Conservation (phyloP, 495 filamentous ascomycete species). For the Penicillium longicatenatum region DNA sequence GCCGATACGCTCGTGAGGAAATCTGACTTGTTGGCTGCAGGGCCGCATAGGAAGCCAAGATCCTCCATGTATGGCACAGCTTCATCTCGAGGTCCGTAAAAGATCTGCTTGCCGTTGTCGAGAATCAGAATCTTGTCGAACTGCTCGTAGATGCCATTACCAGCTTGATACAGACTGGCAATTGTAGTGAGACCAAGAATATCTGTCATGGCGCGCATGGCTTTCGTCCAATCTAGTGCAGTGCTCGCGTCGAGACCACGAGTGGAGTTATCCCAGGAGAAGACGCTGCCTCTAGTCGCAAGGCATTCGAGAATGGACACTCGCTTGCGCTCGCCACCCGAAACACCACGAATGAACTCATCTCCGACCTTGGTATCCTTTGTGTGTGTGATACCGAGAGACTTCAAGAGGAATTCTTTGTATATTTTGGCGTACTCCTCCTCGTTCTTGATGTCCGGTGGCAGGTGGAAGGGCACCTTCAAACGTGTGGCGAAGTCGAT, state of each 20-base stretch:
- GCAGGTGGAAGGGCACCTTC: slow-evolving; percentile 31
- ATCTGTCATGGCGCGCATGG: slow-evolving; percentile 64
- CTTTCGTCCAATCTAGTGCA: slow-evolving; percentile 77
- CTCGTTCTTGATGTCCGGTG: slow-evolving; percentile 34
- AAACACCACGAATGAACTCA: slow-evolving; percentile 76
- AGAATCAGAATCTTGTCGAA: slow-evolving; percentile 83
- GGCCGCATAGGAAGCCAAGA: slow-evolving; percentile 49
- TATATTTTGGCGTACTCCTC: slow-evolving; percentile 61
- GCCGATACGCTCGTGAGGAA: slow-evolving; percentile 80
- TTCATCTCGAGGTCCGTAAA: slow-evolving; percentile 63
- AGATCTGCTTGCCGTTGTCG: slow-evolving; percentile 83
- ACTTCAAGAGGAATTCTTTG: slow-evolving; percentile 75
- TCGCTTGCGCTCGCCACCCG: slow-evolving; percentile 80
- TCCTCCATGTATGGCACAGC: slow-evolving; percentile 70
- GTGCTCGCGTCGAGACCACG: slow-evolving; percentile 79
- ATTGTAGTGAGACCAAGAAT: slow-evolving; percentile 63
- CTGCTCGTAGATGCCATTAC: slow-evolving; percentile 70
- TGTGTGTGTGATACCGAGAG: slow-evolving; percentile 75
- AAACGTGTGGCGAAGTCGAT: slow-evolving; percentile 57
- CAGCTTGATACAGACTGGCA: slow-evolving; percentile 85
- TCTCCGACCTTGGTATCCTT: slow-evolving; percentile 77
- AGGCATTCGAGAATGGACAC: slow-evolving; percentile 75
- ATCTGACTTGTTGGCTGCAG: slow-evolving; percentile 37
- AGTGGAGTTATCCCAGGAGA: slow-evolving; percentile 82
- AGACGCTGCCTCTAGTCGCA: slow-evolving; percentile 64